Base-by-base conservation (phyloP, 2,329 filamentous ascomycete genomes). In the Sodiomyces alkalinus region DNA sequence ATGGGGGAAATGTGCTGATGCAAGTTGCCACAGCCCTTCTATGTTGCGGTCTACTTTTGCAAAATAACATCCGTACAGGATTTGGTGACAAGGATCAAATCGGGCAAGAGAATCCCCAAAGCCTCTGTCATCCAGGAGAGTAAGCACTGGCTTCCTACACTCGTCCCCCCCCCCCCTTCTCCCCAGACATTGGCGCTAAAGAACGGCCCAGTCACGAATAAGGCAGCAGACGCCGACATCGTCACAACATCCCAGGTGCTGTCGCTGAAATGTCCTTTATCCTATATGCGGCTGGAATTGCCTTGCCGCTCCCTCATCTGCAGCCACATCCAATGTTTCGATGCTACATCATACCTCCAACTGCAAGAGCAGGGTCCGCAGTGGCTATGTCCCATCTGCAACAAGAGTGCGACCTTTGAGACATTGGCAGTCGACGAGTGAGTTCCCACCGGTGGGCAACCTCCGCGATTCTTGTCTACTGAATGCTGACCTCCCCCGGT, bases 321-420 rank as follows among this genome's bases (percentile, higher is more conserved):
- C 55, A 77, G 71, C 3, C 90, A 98, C 49, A 80, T 90, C 16
- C 83, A 92, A 47, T 98, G 90, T 48, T 98, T 96, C 41, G 90
- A 98, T 49, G 87, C 80, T 3, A 77, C 73, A 3, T 92, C 83
- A 2, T 98, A 94, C 47, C 64, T 98, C 13, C 82, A 93, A 42
- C 58, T 98, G 17, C 87, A 96, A 48, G 85, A 96, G 48, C 90
- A 98, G 57, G 87, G 83, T 0, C 90, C 90, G 0, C 92, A 90
- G 12, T 98, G 90, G 90, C 64, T 74, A n/a, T 98, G 90, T 44
- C 90, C 90, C 1, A 77, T 94, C 14, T 98, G 90, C 58, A 87
- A 78, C 52, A 92, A 86, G 45, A 55, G 70, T 1, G 76, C 85
- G 2, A 72, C 75, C 0, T 98, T 82, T 49, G 79, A 87, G 28